Percentiles rank a stretch among this genome's conserved stretches.
These are phyloP conservation scores for Phaseolus coccineus DNA, from an alignment of 331 rosid genomes.

Conservation along the genomic window DNA sequence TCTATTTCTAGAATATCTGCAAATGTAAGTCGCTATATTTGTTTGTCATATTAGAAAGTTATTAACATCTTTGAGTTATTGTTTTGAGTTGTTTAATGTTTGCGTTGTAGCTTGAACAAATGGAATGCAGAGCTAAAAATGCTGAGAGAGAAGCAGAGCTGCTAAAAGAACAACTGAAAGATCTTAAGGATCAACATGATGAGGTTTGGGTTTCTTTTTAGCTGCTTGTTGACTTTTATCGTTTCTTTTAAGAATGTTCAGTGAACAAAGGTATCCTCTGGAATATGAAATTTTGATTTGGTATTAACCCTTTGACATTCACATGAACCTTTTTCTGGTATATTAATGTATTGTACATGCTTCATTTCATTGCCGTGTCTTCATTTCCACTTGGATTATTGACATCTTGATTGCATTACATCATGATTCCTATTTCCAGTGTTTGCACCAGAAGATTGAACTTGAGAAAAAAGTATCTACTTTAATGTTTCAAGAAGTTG, in stretches of 20 bases:
- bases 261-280: slow-evolving; percentile 8
- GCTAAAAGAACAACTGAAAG: slow-evolving; percentile 72
- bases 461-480: slow-evolving; percentile 75
- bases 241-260: slow-evolving; percentile 26
- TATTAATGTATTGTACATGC: slow-evolving; percentile 31
- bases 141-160: slow-evolving; percentile 80
- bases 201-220: slow-evolving; percentile 67
- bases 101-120: slow-evolving; percentile 70
- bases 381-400: slow-evolving; percentile 21
- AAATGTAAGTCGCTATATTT: slow-evolving; percentile 61
- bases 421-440: slow-evolving; percentile 59
- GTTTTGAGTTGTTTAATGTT: slow-evolving; percentile 43
- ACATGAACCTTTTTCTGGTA: slow-evolving; percentile 30
- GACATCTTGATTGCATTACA: slow-evolving; percentile 7
- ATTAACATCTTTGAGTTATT: slow-evolving; percentile 1
- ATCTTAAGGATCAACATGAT: slow-evolving; percentile 65
- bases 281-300: slow-evolving; percentile 31
- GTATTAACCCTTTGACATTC: slow-evolving; percentile 31
- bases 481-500: slow-evolving; percentile 65
- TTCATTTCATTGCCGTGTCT: slow-evolving; percentile 32
- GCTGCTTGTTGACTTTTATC: slow-evolving; percentile 31
- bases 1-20: slow-evolving; percentile 72
- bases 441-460: slow-evolving; percentile 79
- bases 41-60: slow-evolving; percentile 18
- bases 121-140: slow-evolving; percentile 76